phyloP scores from a whole-genome alignment of 805 yeast genomes.

The Wickerhamomyces canadensis region DNA sequence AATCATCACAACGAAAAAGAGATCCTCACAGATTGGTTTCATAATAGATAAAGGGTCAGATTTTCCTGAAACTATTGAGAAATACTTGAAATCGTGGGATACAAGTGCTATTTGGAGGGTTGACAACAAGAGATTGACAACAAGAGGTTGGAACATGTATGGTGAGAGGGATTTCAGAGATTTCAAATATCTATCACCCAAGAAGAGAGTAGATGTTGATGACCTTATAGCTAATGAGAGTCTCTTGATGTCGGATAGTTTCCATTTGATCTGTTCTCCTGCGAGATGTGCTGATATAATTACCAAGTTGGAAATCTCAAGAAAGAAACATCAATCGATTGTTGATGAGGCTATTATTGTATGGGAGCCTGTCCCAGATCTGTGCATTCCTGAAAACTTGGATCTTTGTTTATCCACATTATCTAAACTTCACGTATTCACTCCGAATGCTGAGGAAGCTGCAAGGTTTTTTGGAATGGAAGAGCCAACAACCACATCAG shows the following conservation, averaged over 20 bases:
- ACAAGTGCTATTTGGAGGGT: constrained; percentile 53
- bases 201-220: constrained; percentile 48
- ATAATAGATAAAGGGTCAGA: constrained; percentile 78
- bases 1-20: constrained; percentile 36
- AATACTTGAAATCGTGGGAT: constrained; percentile 51
- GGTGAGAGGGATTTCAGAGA: constrained; percentile 52
- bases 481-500: constrained; percentile 34
- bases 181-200: constrained; percentile 60
- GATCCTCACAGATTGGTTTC: constrained; percentile 50
- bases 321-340: too few relatives aligned
- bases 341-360: constrained; percentile 38
- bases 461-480: constrained; percentile 50
- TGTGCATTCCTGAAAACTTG: constrained; percentile 51
- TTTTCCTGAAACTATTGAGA: constrained; percentile 48
- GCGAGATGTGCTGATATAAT: constrained; percentile 49
- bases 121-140: constrained; percentile 52
- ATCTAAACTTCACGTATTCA: constrained; percentile 47
- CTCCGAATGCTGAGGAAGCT: constrained; percentile 87
- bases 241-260: constrained; percentile 37
- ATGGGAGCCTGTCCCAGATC: constrained; percentile 88
- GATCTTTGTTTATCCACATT: constrained; percentile 33
- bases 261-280: constrained; percentile 75
- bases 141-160: constrained; percentile 79
- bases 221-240: constrained; percentile 42
- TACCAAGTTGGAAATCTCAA: constrained; percentile 20